Percentiles rank a stretch among this genome's conserved stretches.
These are phyloP conservation scores for Teratosphaeria epicoccoides DNA, from an alignment of 2,329 filamentous ascomycete genomes.

Conservation along the genomic window DNA sequence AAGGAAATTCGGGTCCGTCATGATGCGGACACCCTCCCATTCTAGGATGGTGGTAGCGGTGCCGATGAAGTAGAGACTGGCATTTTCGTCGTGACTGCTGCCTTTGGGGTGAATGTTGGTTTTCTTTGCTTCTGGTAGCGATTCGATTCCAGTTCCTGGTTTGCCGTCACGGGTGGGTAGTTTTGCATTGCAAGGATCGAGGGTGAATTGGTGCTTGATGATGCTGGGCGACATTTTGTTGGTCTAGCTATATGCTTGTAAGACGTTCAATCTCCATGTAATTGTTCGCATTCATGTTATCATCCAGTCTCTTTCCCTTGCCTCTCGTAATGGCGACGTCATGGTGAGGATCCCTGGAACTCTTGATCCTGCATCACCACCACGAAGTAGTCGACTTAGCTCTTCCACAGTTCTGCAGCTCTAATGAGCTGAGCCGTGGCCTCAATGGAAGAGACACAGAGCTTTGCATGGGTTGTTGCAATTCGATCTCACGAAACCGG, in stretches of 20 bases:
- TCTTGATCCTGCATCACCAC: too few species aligned
- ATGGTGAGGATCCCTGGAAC: too few species aligned
- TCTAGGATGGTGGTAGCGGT: slow-evolving; percentile 48
- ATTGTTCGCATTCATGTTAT: neutral
- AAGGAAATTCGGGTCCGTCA: slow-evolving; percentile 54
- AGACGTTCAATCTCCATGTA: neutral
- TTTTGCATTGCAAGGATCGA: slow-evolving; percentile 29
- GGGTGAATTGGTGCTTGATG: slow-evolving; percentile 30
- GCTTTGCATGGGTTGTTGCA: too few species aligned
- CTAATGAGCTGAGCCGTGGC: too few species aligned
- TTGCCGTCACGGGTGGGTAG: slow-evolving; percentile 31
- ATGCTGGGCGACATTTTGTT: neutral
- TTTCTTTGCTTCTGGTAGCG: slow-evolving; percentile 35
- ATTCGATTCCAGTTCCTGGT: slow-evolving; percentile 13
- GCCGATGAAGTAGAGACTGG: slow-evolving; percentile 45
- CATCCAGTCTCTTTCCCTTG: neutral
- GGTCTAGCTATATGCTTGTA: neutral
- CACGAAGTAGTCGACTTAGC: too few species aligned
- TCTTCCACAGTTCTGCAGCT: too few species aligned
- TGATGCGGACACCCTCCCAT: slow-evolving; percentile 43
- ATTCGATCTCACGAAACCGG: too few species aligned
- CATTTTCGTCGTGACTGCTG: slow-evolving; percentile 26
- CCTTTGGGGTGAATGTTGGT: slow-evolving; percentile 35
- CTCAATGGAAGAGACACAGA: too few species aligned
- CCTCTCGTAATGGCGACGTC: neutral